These are phyloP conservation scores for Endoconidiophora laricicola DNA, from an alignment of 2,329 filamentous ascomycete species.

Conservation along the genomic window DNA sequence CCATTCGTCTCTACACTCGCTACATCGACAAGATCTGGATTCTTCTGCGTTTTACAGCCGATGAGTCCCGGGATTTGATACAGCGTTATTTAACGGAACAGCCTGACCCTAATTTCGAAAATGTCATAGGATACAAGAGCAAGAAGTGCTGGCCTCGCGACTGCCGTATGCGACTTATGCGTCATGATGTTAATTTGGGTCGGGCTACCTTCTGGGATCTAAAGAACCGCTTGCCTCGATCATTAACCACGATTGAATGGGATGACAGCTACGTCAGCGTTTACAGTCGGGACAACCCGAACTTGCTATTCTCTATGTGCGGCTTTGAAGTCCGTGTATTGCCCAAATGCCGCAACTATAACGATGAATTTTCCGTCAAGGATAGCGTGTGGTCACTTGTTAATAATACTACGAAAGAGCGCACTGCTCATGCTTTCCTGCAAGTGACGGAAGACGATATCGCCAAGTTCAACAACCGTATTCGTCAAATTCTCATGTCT, in stretches of 20 bases:
- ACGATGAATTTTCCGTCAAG: conserved; percentile 92
- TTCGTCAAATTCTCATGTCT: conserved; percentile 96
- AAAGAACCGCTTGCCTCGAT: conserved; percentile 88
- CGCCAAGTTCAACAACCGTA: conserved; percentile 97
- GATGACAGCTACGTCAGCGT: conserved; percentile 97
- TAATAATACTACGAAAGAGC: conserved; percentile 90
- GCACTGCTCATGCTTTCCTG: conserved; percentile 91
- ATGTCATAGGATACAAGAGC: conserved; percentile 96
- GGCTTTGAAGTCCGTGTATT: conserved; percentile 95
- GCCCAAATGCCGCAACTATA: conserved; percentile 86
- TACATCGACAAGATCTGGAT: conserved; percentile 99
- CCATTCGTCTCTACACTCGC: conserved; percentile 90
- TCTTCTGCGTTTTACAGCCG: conserved; percentile 81
- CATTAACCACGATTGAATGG: conserved; percentile 96
- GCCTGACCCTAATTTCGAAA: conserved; percentile 96
- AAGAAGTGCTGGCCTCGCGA: conserved; percentile 99
- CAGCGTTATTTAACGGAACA: conserved; percentile 97
- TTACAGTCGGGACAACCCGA: conserved; percentile 95
- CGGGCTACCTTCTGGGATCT: conserved; percentile 97
- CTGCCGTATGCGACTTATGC: conserved; percentile 94
- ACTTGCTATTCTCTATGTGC: conserved; percentile 91
- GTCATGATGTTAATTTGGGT: conserved; percentile 94
- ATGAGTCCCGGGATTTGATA: conserved; percentile 89
- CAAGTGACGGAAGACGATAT: conserved; percentile 97
- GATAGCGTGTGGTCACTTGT: conserved; percentile 97